Evolutionary conservation across 768 basidiomycete genomes (phyloP).

Genomic region (Royoungia palumana): DNA sequence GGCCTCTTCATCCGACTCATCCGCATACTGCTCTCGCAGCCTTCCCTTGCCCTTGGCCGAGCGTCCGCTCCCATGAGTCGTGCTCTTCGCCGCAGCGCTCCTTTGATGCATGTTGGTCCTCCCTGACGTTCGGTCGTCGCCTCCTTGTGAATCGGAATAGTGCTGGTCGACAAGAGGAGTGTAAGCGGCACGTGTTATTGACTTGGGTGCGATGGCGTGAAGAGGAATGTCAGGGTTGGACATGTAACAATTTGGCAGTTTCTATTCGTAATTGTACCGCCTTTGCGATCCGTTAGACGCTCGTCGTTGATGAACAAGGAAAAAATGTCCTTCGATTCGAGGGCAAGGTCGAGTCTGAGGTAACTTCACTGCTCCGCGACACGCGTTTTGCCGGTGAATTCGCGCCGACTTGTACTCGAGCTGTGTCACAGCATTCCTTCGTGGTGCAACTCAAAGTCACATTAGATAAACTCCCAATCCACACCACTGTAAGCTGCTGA

Average conservation of each 20-base stretch:
- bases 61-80: conserved; percentile 11
- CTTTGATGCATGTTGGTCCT: conserved; percentile 28
- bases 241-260: conserved; percentile 17
- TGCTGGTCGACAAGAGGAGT: conserved; percentile 37
- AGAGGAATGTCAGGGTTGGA: conserved; percentile 65
- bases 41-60: conserved; percentile 36
- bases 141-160: conserved; percentile 20
- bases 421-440: no score
- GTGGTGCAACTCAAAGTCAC: no score
- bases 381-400: no score
- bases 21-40: conserved; percentile 53
- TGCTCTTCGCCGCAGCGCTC: conserved; percentile 32
- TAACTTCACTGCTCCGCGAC: no score
- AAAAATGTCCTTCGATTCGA: no score
- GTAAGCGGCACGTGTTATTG: conserved; percentile 46
- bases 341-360: no score
- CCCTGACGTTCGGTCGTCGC: conserved; percentile 12
- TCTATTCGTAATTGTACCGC: no score
- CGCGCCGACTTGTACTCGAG: no score
- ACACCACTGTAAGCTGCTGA: no score
- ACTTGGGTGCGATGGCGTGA: conserved; percentile 49
- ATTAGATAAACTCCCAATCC: no score
- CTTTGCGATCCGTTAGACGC: no score
- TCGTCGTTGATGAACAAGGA: no score
- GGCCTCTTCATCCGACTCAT: conserved; percentile 63